Base-by-base conservation (phyloP, 2,329 filamentous ascomycete genomes). In the Lecanicillium sp. region DNA sequence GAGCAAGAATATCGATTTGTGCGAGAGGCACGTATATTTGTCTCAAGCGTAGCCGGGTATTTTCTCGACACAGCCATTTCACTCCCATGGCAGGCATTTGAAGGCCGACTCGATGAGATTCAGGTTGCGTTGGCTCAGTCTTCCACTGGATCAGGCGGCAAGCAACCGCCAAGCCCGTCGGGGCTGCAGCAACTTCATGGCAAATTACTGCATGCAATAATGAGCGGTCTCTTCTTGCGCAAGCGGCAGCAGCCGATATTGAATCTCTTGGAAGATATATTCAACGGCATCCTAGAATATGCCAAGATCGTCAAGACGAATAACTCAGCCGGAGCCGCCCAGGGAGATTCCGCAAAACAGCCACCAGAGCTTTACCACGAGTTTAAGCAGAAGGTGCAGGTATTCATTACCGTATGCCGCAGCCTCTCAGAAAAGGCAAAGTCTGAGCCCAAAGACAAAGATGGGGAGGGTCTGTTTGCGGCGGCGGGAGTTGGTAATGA, bases 51-150 rank as follows among this genome's bases (percentile, higher is more conserved):
- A 1, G 78, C 82, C 32, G 78, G 83, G 1, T 93, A 96, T 60
- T 86, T 90, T 57, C 84, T 94, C 53, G 87, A 91, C 50, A 78
- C 81, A 1, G 90, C 85, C 2, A 83, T 97, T 43, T 77, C 77
- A 7, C 73, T 76, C 14, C 81, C 84, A 0, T 97, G 91, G 90
- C 69, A 68, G 19, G 69, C 71, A 0, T 91, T 96, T 51, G 79
- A 86, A 41, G 60, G 60, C 0, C 84, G 81, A 55, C 70, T 96
- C 0, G 49, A 72, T 44, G 55, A 43, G 55, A 60, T 56, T 15
- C 49, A 30, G 10, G 51, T 52, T 11, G 43, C 50, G 12, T 40
- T 55, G 6, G 48, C 54, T 4, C 23, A 29, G 4, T 32, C 33
- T 4, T 15, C 21, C 40, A 17, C 12, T 19, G 42, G 37, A 17